Percentiles rank a stretch among this genome's conserved stretches.
These are phyloP conservation scores for Plantago ovata DNA, from an alignment of 257 asterid species.

Conservation along the genomic window DNA sequence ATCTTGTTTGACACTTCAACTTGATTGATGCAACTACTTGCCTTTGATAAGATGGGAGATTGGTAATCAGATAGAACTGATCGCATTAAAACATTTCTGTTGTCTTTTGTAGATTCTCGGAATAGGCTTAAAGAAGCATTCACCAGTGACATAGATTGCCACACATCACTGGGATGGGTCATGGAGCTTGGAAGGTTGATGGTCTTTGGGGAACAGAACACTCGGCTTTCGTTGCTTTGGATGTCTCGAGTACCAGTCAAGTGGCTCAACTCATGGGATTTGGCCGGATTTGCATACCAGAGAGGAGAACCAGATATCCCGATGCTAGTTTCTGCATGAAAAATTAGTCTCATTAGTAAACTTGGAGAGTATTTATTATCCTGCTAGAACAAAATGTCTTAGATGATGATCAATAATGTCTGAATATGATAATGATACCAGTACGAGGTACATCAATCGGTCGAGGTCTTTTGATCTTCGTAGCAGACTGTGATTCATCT, in stretches of 20 bases:
- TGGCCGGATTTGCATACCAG: conserved; percentile 37
- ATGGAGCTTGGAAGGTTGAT: conserved; percentile 21
- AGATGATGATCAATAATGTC: no score
- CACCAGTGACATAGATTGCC: conserved; percentile 28
- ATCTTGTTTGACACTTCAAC: conserved; percentile 30
- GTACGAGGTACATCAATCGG: conserved; percentile 47
- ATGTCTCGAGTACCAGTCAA: conserved; percentile 27
- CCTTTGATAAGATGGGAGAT: conserved; percentile 48
- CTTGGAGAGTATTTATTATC: no score
- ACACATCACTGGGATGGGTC: conserved; percentile 27
- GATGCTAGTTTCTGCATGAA: conserved; percentile 30
- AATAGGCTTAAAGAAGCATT: conserved; percentile 37
- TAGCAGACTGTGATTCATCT: conserved; percentile 25
- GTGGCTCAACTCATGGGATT: conserved; percentile 36
- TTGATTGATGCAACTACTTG: conserved; percentile 38
- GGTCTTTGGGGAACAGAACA: conserved; percentile 43
- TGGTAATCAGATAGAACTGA: conserved; percentile 31
- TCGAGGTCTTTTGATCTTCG: conserved; percentile 42
- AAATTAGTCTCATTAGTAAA: conserved; percentile 15
- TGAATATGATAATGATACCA: conserved; percentile 27
- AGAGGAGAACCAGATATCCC: conserved; percentile 38
- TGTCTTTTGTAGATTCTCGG: conserved; percentile 42
- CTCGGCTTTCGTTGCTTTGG: conserved; percentile 33
- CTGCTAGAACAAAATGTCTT: no score
- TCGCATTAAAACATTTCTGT: conserved; percentile 24